A percentile compares a stretch with the other conserved stretches of the same genome.
Conservation (phyloP, 441 rosid species). For the Erodium texanum region DNA sequence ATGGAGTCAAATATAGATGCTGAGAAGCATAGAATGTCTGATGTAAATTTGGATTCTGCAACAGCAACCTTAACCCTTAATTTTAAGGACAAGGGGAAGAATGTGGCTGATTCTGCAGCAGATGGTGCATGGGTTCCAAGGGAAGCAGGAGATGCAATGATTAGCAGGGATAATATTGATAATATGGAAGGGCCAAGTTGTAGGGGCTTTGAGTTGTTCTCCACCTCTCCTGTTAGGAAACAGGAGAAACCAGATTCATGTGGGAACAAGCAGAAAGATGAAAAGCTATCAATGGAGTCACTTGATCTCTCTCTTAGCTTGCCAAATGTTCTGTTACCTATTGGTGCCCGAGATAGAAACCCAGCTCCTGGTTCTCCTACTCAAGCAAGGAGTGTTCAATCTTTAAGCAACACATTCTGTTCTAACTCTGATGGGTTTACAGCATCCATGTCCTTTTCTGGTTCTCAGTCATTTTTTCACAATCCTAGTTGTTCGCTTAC, state of each 20-base stretch:
- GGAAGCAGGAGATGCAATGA: conserved; percentile 29
- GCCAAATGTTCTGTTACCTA: conserved; percentile 76
- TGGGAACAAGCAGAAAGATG: conserved; percentile 45
- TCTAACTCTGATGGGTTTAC: conserved; percentile 85
- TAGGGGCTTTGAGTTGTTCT: conserved; percentile 83
- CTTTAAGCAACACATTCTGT: conserved; percentile 57
- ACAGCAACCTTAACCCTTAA: conserved; percentile 28
- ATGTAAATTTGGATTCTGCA: conserved; percentile 21
- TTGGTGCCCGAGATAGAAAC: conserved; percentile 50
- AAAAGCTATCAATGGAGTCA: conserved; percentile 55
- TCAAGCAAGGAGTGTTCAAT: conserved; percentile 71
- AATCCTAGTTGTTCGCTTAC: conserved; percentile 94
- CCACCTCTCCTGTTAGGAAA: conserved; percentile 57
- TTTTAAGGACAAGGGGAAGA: conserved; percentile 63
- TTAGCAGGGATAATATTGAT: conserved; percentile 34
- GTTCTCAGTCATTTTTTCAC: conserved; percentile 87
- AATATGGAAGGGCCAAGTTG: conserved; percentile 70
- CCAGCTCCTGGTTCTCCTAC: conserved; percentile 66
- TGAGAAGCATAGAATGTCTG: conserved; percentile 25
- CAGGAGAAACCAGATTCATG: conserved; percentile 37
- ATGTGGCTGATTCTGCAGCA: conserved; percentile 40
- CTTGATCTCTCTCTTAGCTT: conserved; percentile 93
- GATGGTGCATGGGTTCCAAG: conserved; percentile 35
- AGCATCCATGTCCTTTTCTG: conserved; percentile 86
- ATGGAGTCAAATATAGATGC: conserved; percentile 33